Conservation (phyloP, 75 land plant genomes). For the Picea sitchensis region DNA sequence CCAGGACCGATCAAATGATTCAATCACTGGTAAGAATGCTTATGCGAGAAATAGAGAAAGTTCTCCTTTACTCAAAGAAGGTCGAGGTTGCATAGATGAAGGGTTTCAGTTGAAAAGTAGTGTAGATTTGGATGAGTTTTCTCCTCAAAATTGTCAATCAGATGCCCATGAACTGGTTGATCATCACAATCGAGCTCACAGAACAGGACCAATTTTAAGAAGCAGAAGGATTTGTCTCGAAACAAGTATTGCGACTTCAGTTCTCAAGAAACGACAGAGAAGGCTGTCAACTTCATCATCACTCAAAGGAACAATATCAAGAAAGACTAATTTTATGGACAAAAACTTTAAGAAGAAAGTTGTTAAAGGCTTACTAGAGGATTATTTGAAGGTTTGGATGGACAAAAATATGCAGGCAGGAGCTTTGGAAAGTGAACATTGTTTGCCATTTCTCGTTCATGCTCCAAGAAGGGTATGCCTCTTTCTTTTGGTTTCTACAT, state of each 20-base stretch:
- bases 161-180: neutral
- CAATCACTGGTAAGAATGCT: neutral
- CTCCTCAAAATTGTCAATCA: conserved; percentile 1
- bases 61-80: neutral
- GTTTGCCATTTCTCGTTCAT: conserved; percentile 9
- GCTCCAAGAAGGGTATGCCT: conserved; percentile 5
- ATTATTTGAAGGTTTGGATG: conserved; percentile 9
- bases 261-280: conserved; percentile 4
- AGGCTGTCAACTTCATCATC: neutral
- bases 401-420: conserved; percentile 8
- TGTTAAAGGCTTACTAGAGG: neutral
- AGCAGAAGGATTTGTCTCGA: conserved; percentile 3
- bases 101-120: neutral
- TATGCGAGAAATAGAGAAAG: neutral
- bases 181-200: neutral
- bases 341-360: neutral
- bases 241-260: conserved; percentile 1
- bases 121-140: neutral
- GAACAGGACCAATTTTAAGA: conserved; percentile 8
- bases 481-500: conserved; percentile 1
- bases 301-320: neutral
- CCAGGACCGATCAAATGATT: neutral
- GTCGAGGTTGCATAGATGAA: neutral
- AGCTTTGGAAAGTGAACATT: conserved; percentile 5
- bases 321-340: neutral